These are phyloP conservation scores for Lodderomyces elongisporus DNA, from an alignment of 1,139 yeast genomes.

Conservation along the genomic window DNA sequence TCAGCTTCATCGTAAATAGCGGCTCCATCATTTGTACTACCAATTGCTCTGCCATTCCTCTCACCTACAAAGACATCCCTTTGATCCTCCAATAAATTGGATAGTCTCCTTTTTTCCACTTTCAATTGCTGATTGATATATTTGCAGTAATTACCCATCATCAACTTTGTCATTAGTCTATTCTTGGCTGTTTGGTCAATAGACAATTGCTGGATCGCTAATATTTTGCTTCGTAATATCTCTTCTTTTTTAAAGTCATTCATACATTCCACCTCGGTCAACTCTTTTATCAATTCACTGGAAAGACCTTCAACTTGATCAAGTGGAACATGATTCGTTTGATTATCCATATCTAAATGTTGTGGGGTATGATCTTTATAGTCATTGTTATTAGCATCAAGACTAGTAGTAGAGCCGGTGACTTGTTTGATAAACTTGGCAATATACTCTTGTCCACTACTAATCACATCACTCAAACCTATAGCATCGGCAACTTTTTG, in stretches of 20 bases:
- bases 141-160: conserved; percentile 68
- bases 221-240: conserved; percentile 53
- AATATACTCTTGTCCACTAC: conserved; percentile 45
- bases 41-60: too few species aligned
- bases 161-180: conserved; percentile 61
- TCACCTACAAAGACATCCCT: too few species aligned
- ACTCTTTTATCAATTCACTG: neutral
- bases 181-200: conserved; percentile 54
- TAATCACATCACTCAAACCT: conserved; percentile 49
- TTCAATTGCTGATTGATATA: conserved; percentile 33
- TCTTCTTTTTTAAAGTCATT: conserved; percentile 48
- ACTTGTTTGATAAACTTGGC: conserved; percentile 49
- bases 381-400: neutral
- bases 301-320: conserved; percentile 27
- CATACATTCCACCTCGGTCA: conserved; percentile 9
- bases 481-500: conserved; percentile 43
- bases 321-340: conserved; percentile 1
- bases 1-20: neutral
- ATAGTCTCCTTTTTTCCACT: conserved; percentile 14
- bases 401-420: conserved; percentile 2
- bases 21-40: neutral
- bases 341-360: neutral
- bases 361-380: neutral
- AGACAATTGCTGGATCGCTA: conserved; percentile 46
- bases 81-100: conserved; percentile 6